Evolutionary conservation across 129 eudicot genomes (phyloP).

Genomic region (Arctium lappa): DNA sequence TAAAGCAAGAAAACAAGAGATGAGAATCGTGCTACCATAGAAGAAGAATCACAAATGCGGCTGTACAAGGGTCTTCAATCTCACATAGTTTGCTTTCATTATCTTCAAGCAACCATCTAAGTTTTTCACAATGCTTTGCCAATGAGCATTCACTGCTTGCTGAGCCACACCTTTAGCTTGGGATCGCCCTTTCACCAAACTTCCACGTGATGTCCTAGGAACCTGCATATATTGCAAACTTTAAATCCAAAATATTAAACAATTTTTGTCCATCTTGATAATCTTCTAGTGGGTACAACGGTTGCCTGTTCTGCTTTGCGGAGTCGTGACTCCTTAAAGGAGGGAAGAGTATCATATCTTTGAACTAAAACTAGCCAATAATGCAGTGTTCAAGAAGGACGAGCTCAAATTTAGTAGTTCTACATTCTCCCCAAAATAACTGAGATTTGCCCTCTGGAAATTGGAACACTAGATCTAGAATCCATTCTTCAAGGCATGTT

Average conservation of each 20-base stretch:
- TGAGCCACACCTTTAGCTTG: conserved; percentile 93
- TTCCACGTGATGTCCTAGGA: conserved; percentile 89
- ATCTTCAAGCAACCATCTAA: conserved; percentile 69
- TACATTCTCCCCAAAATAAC: not conserved
- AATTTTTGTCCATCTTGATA: not conserved
- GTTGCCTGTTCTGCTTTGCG: not conserved
- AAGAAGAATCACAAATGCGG: not conserved
- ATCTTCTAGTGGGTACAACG: not conserved
- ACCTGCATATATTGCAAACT: conserved; percentile 48
- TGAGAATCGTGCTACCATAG: not conserved
- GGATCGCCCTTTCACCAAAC: conserved; percentile 91
- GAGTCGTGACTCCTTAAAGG: not conserved
- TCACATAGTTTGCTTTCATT: conserved; percentile 82
- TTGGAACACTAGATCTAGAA: not conserved
- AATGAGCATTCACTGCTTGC: conserved; percentile 83
- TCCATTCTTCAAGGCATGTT: not conserved
- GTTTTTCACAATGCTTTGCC: conserved; percentile 93
- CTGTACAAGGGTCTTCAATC: conserved; percentile 25
- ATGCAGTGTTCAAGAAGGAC: not conserved
- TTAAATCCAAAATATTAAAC: not conserved
- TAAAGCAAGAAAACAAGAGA: not conserved
- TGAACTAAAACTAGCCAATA: not conserved
- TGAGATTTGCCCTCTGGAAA: not conserved
- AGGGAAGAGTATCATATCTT: not conserved
- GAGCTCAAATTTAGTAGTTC: not conserved